A percentile compares a stretch with the other conserved stretches of the same genome.
Evolutionary conservation across 257 asterid species (phyloP).

Genomic region (Nicotiana undulata): DNA sequence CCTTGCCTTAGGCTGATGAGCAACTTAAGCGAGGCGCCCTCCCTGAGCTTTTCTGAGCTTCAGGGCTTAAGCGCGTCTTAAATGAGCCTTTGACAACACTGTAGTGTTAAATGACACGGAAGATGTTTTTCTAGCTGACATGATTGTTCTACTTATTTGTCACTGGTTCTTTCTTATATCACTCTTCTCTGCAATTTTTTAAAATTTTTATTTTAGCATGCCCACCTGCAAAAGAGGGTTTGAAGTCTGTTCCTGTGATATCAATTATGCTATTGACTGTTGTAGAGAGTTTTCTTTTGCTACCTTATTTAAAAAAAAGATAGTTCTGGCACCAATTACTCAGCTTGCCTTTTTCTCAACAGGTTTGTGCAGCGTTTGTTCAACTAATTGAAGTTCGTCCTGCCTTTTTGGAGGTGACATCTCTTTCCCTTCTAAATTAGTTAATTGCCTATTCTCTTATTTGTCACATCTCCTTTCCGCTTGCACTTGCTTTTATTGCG

Average conservation of each 20-base stretch:
- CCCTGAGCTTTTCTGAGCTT: too few species aligned
- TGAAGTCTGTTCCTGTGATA: not conserved
- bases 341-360: constrained; percentile 18
- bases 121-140: not conserved
- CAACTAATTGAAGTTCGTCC: constrained; percentile 84
- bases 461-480: not conserved
- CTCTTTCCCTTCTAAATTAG: not conserved
- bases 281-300: not conserved
- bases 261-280: not conserved
- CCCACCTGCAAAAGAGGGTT: not conserved
- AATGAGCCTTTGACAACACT: too few species aligned
- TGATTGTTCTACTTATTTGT: not conserved
- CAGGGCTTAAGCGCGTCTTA: too few species aligned
- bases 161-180: not conserved
- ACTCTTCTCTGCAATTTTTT: not conserved
- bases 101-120: not conserved
- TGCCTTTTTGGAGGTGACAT: constrained; percentile 63
- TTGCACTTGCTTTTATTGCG: constrained; percentile 1
- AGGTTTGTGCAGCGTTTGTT: constrained; percentile 98
- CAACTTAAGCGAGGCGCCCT: too few species aligned
- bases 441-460: not conserved
- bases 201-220: not conserved
- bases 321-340: not conserved
- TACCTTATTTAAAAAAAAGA: not conserved
- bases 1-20: too few species aligned